phyloP scores from a whole-genome alignment of 2,329 filamentous ascomycete genomes.

The Phyllosticta capitalensis region DNA sequence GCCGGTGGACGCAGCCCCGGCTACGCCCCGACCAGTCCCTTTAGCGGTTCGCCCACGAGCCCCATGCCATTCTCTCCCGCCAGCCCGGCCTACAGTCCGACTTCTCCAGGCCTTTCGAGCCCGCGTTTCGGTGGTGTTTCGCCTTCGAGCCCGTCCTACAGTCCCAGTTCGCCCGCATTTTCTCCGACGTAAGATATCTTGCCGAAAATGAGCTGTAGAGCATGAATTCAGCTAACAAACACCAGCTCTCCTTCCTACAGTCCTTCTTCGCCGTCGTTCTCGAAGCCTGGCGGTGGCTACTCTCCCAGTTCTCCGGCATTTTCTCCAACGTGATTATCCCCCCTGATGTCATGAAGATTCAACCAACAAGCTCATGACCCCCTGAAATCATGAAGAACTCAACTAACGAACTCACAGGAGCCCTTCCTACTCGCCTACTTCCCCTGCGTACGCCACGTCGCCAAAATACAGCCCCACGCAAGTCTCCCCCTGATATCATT shows the following conservation, averaged over 20 bases:
- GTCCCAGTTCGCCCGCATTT: constrained; percentile 7
- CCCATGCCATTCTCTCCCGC: too few species aligned
- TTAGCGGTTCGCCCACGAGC: constrained; percentile 44
- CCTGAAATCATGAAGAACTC: constrained; percentile 11
- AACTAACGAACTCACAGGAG: constrained; percentile 33
- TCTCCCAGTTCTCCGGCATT: constrained; percentile 56
- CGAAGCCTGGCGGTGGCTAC: too few species aligned
- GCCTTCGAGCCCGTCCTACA: constrained; percentile 18
- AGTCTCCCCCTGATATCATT: too few species aligned
- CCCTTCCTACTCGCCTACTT: constrained; percentile 68
- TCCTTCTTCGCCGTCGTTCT: too few species aligned
- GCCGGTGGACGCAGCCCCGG: constrained; percentile 54
- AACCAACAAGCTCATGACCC: too few species aligned
- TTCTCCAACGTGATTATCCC: constrained; percentile 58
- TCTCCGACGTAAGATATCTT: constrained; percentile 13
- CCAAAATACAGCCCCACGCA: constrained; percentile 50
- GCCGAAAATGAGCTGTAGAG: too few species aligned
- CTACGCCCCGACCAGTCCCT: constrained; percentile 63
- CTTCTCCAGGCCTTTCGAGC: constrained; percentile 30
- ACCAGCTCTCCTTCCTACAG: constrained; percentile 34
- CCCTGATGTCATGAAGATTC: constrained; percentile 24
- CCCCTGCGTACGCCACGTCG: constrained; percentile 46
- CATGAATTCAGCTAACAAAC: too few species aligned
- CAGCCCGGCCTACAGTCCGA: constrained; percentile 15
- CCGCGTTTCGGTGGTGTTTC: constrained; percentile 42